Base-by-base conservation (phyloP, 768 basidiomycete species). In the Mycena leptocephala region DNA sequence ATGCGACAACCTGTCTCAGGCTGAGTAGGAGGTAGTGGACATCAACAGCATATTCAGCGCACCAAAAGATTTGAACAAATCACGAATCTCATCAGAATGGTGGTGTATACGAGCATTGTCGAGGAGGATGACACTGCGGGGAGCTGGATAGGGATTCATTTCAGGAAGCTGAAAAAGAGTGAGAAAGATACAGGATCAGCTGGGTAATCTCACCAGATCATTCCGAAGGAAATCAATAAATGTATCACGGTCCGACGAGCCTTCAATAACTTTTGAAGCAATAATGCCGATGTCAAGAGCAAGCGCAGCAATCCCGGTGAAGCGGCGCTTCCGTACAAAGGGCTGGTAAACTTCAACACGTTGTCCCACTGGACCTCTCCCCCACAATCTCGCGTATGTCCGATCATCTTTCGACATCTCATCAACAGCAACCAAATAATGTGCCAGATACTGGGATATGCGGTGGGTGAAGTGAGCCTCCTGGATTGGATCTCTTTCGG, bases 211-310 rank as follows among this genome's bases (percentile, higher is more conserved):
- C 37, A 78, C 74, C 41, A 79, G 33, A 68, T 79, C 71, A 63
- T 79, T 74, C 26, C 26, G 56, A 16, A 79, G 66, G 43, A 70
- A 79, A 43, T 78, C 70, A 26, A 76, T 35, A 41, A 80, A 80
- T 14, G 70, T 75, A 7, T 80, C 68, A 30, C 71, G 62, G 6
- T 61, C 74, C 37, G 70, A 79, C 18, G 68, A 79, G 16, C 80
- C 81, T 59, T 81, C 79, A 28, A 82, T 18, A 0, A 82, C 79
- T 39, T 67, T 33, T 18, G 66, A 43, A 46, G 77, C 78, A 59
- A 81, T 71, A n/a, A 82, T 80, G n/a, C 80, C 81, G 55, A 72
- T 63, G 63, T 81, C 80, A 5, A 83, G 69, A 16, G 76, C 77
- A 35, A 82, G 51, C 13, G 61, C 74, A 4, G 72, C 76, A 58